Evolutionary conservation across 2,329 filamentous ascomycete species (phyloP).

Genomic region (Trichoderma sp.): DNA sequence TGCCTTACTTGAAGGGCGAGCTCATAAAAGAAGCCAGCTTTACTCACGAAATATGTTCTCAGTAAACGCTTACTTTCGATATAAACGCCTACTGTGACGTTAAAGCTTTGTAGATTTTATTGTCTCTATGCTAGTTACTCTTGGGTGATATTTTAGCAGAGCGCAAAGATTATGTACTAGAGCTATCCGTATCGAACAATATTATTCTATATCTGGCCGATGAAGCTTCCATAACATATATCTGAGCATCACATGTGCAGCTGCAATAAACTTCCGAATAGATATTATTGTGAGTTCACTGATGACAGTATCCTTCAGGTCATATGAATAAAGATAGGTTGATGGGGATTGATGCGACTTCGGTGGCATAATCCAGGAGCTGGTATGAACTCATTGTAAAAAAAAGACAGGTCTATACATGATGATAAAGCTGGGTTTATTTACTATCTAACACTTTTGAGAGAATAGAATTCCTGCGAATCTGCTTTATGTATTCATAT

Average conservation of each 20-base stretch:
- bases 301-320: rapidly evolving
- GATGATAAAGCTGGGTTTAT: not conserved
- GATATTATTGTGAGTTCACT: too few species aligned
- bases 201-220: not conserved
- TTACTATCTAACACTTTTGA: not conserved
- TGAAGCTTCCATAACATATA: too few species aligned
- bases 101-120: rapidly evolving
- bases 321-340: too few species aligned
- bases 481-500: not conserved
- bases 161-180: not conserved
- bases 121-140: not conserved
- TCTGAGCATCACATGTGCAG: too few species aligned
- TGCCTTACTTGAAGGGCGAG: rapidly evolving
- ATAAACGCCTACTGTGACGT: not conserved
- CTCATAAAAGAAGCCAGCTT: not conserved
- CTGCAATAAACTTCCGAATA: too few species aligned
- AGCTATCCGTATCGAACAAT: not conserved
- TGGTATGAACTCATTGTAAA: not conserved
- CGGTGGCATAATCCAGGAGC: rapidly evolving
- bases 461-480: not conserved
- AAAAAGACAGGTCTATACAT: not conserved
- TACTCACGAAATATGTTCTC: not conserved
- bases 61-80: not conserved
- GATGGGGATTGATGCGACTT: not conserved
- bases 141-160: rapidly evolving